Base-by-base conservation (phyloP, 192 early-diverging fungal species). In the Glomus cerebriforme region DNA sequence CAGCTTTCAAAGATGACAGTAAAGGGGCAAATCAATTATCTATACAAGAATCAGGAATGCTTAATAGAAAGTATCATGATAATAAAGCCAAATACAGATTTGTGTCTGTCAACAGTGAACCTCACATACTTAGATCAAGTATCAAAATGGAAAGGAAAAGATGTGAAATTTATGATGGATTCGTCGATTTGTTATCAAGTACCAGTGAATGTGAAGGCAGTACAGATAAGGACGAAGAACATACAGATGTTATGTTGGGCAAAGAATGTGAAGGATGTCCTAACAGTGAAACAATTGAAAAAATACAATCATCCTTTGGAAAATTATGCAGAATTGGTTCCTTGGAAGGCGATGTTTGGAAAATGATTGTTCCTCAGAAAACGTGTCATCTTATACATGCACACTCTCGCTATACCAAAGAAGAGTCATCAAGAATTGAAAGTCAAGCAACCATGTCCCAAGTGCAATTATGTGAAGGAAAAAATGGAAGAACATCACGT, bases 241-340 rank as follows among this genome's bases (percentile, higher is more conserved):
- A 75, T 75, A 19, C 54, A 15, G 34, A 62, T 39, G 12, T 75
- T 75, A 34, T 0, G 62, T 29, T 58, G 49, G 49, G 15, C 0
- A 26, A 8, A 39, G 37, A 39, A 39, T 74, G 10, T 4, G 54
- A 74, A 24, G 22, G 29, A 8, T 74, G 72, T 19, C 72, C 29
- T 74, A 58, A 74, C 54, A 1, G 4, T 15, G 17, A 26, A 59
- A 35, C 27, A 74, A 74, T 74, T 27, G 19, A 31, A 29, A 1
- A 37, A 31, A n/a, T 73, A 26, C 71, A 73, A 22, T 0, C 71
- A 74, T 74, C 54, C 37, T 74, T 59, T 49, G 72, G 72, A 27
- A 49, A 73, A 73, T 17, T 73, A 49, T 27, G 12, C 54, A 19
- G 72, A 73, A 34, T 59, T 47, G 54, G 72, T 73, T 27, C 49